Base-by-base conservation (phyloP, 768 basidiomycete species). In the Lentinula raphanica region DNA sequence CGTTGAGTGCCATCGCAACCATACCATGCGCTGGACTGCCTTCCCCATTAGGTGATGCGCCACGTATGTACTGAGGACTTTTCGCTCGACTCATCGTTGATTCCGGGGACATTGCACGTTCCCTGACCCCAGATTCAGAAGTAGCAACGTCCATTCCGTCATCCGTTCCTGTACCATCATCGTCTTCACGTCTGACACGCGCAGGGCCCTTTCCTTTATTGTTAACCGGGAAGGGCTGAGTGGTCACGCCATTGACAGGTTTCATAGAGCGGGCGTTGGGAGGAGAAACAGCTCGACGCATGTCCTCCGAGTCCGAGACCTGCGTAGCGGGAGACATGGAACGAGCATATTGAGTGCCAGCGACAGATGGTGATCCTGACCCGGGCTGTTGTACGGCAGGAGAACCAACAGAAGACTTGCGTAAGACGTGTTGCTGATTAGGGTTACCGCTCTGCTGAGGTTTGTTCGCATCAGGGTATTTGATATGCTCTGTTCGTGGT, bases 401-500 rank as follows among this genome's bases (percentile, higher is more conserved):
- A 40, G 74, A 72, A 49, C 75, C 76, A 21, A 77, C 66, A 1
- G 86, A 84, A 2, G 77, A 68, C 66, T 83, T 85, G 42, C 79
- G 80, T 49, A 70, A 69, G 15, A 71, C 70, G 56, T 72, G 77
- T 63, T 76, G 75, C 8, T 59, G 58, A 50, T 70, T 5, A 7
- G 55, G 40, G 35, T 49, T 50, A 45, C 58, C 29, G 11, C 32
- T 55, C 36, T 54, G 53, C 25, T 57, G 56, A 17, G 74, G 15
- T 58, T 76, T 73, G 59, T 69, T 81, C 19, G 82, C 77, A 61
- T 91, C 88, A 7, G 94, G 93, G 68, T 97, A 96, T 73, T 94
- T 94, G 78, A 96, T 96, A 68, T 96, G 90, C 68, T 87, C 92
- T 93, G 68, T 49, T 60, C 21, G 54, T 9, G n/a, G 35, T 13